phyloP scores from a whole-genome alignment of 768 basidiomycete genomes.

The Hypholoma fasciculare region DNA sequence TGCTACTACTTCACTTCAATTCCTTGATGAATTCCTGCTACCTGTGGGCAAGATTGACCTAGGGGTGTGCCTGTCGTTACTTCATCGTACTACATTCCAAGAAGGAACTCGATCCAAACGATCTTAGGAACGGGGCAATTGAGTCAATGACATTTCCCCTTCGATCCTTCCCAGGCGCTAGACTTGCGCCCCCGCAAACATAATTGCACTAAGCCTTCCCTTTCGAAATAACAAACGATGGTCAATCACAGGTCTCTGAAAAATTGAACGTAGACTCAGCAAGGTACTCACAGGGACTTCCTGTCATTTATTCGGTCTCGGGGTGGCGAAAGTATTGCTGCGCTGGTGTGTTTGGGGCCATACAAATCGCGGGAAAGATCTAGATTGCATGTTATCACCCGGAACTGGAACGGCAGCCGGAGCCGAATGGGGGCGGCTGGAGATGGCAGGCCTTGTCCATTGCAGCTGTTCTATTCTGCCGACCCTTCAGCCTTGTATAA shows the following conservation, averaged over 20 bases:
- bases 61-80: too few species aligned
- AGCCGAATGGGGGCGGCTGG: conserved; percentile 10
- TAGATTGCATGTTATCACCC: neutral
- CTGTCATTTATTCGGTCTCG: too few species aligned
- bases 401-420: neutral
- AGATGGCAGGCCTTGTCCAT: conserved; percentile 20
- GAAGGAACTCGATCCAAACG: neutral
- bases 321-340: too few species aligned
- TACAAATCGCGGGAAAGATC: neutral
- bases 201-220: neutral
- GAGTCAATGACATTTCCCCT: neutral
- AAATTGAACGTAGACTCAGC: neutral
- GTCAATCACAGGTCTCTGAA: neutral
- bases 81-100: too few species aligned
- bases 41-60: too few species aligned
- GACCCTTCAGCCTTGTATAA: conserved; percentile 18
- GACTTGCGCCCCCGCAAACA: neutral
- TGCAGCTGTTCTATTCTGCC: neutral
- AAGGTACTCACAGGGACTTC: too few species aligned
- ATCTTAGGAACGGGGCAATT: neutral
- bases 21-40: too few species aligned
- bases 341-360: neutral
- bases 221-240: neutral
- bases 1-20: too few species aligned
- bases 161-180: neutral